Evolutionary conservation across 192 early-diverging fungal genomes (phyloP), one percentile per base, ranked within the genome.

Genomic region (Coemansia sp.): DNA sequence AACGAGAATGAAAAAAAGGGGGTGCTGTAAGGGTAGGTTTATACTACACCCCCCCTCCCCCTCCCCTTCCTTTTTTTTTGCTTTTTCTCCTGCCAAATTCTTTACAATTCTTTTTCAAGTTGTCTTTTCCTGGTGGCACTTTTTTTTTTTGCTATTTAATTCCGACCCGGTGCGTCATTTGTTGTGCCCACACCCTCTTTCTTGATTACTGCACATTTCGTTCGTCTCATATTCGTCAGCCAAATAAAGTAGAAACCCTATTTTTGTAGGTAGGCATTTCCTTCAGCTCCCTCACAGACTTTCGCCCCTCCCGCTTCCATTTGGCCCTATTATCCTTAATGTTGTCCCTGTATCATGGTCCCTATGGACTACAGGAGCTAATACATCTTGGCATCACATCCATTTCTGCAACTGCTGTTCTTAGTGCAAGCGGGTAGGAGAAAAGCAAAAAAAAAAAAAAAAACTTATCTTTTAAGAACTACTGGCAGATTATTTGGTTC

Each of bases 81-180:
- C 31, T 33, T 4, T 54, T n/a, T 24, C 60, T 61, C 52, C 33
- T 27, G 24, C 27, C 53, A 62, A 14, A 42, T 51, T 17, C 32
- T 4, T 51, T 31, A 5, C 29, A 20, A 7, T 24, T 23, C 36
- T 63, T 24, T 61, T 59, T 30, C 50, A 62, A 61, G 14, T 11
- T 25, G 50, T 65, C 54, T 65, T 33, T 65, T 65, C 54, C 33
- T 27, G 55, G 11, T 5, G 55, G 55, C 17, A 5, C 32, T 24
- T 7, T 20, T 14, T 19, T 21, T 17, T 8, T 22, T 32, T 33
- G 50, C 56, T 67, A 58, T 59, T 58, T 67, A 59, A 58, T 59
- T 20, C 24, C 17, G 36, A 23, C 31, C 32, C 63, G 31, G 21
- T 33, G 32, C n/a, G 32, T 39, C 63, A 52, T 36, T 27, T 27